Conservation (phyloP, 1,139 yeast species). For the Diutina rugosa region DNA sequence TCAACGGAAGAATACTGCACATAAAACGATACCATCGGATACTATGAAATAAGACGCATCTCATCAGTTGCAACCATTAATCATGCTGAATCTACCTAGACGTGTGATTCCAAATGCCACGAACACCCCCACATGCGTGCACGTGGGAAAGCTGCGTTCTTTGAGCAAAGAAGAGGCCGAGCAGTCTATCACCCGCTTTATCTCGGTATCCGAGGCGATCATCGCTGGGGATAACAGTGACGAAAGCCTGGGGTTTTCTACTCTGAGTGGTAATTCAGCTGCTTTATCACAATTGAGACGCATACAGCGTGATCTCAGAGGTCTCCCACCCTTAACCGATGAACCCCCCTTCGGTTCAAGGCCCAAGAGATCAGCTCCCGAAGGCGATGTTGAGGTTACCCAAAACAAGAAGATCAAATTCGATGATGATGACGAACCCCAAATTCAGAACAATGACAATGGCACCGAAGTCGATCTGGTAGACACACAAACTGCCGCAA, state of each 20-base stretch:
- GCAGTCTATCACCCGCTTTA: not conserved
- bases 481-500: not conserved
- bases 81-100: not conserved
- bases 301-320: not conserved
- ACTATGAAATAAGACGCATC: not conserved
- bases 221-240: not conserved
- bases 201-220: not conserved
- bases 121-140: not conserved
- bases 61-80: not conserved
- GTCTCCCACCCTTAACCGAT: not conserved
- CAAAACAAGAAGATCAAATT: conserved; percentile 1
- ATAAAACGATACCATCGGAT: not conserved
- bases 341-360: not conserved
- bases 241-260: not conserved
- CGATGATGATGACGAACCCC: not conserved
- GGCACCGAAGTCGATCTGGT: not conserved
- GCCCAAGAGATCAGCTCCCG: not conserved
- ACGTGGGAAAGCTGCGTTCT: not conserved
- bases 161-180: not conserved
- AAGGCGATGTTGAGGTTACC: not conserved
- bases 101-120: not conserved
- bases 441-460: not conserved
- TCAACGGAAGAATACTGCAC: not conserved
- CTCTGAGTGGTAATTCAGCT: not conserved
- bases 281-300: not conserved